phyloP scores from a whole-genome alignment of 331 rosid genomes.

The Cydonia oblonga region DNA sequence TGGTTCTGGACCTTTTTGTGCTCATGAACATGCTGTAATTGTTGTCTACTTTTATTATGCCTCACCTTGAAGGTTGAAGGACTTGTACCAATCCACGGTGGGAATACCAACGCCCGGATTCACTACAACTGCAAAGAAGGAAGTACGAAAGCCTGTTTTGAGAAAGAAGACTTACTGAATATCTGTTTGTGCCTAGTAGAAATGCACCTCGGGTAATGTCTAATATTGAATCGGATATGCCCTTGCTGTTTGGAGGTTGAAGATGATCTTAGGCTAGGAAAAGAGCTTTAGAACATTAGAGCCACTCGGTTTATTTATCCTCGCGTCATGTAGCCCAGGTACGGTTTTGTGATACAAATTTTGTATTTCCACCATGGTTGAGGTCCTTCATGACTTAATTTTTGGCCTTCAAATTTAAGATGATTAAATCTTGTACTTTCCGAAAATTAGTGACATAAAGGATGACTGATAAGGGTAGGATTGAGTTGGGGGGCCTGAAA shows the following conservation, averaged over 20 bases:
- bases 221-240: conserved; percentile 2
- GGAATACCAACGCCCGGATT: conserved; percentile 71
- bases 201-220: background rate
- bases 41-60: background rate
- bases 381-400: background rate
- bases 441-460: background rate
- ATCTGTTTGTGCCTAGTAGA: background rate
- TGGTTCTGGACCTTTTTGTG: conserved; percentile 7
- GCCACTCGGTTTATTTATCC: background rate
- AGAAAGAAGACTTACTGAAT: conserved; percentile 75
- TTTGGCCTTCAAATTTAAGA: background rate
- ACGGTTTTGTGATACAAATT: background rate
- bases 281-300: conserved; percentile 13
- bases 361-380: background rate
- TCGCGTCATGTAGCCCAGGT: background rate
- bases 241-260: background rate
- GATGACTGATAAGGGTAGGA: background rate
- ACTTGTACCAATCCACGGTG: conserved; percentile 57
- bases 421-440: background rate
- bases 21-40: conserved; percentile 10
- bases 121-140: conserved; percentile 44
- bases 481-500: background rate
- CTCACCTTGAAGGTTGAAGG: conserved; percentile 48
- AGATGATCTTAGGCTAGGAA: conserved; percentile 19
- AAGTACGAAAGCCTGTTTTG: conserved; percentile 51